Conservation (phyloP, 2,329 filamentous ascomycete species). For the Neoascochyta sp. region DNA sequence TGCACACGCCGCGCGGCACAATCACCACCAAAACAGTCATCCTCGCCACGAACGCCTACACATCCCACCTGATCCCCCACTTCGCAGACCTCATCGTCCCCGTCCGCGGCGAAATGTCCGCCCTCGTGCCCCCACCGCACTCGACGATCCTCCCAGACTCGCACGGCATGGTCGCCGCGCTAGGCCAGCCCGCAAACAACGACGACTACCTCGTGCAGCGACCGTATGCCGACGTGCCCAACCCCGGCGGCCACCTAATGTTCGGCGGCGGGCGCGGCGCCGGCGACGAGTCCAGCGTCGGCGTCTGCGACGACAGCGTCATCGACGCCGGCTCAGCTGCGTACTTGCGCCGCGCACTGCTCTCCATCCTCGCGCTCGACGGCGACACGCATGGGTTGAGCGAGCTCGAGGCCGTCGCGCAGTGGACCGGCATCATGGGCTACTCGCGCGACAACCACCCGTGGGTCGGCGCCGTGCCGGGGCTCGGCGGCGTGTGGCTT, state of each 20-base stretch:
- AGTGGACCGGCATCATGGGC: slow-evolving; percentile 80
- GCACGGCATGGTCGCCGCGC: slow-evolving; percentile 61
- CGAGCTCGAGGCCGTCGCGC: slow-evolving; percentile 47
- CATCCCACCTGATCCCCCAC: slow-evolving; percentile 66
- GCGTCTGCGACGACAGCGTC: slow-evolving; percentile 57
- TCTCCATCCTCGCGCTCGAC: slow-evolving; percentile 35
- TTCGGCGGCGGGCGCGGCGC: slow-evolving; percentile 66
- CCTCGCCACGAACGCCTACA: slow-evolving; percentile 81
- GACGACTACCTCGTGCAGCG: slow-evolving; percentile 73
- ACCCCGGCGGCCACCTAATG: slow-evolving; percentile 57
- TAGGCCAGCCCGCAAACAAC: slow-evolving; percentile 46
- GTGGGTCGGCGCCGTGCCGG: slow-evolving; percentile 67
- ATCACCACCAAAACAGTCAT: slow-evolving; percentile 63
- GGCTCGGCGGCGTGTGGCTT: slow-evolving; percentile 57
- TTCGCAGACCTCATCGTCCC: slow-evolving; percentile 73
- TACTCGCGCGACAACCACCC: slow-evolving; percentile 65
- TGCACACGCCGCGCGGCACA: slow-evolving; percentile 66
- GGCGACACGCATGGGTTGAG: slow-evolving; percentile 35
- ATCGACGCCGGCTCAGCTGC: slow-evolving; percentile 55
- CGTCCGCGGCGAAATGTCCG: slow-evolving; percentile 68
- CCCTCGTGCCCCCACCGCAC: slow-evolving; percentile 56
- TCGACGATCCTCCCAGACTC: slow-evolving; percentile 51
- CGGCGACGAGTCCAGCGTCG: slow-evolving; percentile 48
- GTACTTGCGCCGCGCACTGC: slow-evolving; percentile 52
- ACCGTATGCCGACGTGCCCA: slow-evolving; percentile 45